These are phyloP conservation scores for Yamadazyma ubonensis DNA, from an alignment of 805 yeast species.

Conservation along the genomic window DNA sequence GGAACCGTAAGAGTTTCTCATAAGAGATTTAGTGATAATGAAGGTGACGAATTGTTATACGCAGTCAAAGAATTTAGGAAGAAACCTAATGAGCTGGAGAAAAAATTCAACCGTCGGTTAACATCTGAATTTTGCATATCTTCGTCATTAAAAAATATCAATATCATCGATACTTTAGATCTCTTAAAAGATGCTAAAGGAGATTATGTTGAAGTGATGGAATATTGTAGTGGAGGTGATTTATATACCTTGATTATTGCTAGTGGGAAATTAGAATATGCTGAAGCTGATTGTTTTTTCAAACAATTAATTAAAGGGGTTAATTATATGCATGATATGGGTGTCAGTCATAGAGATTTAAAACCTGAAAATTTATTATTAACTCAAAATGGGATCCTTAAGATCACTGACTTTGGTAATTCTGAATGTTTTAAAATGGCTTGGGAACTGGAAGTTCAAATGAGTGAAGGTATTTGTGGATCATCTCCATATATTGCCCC, in stretches of 20 bases:
- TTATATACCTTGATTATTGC: conserved; percentile 71
- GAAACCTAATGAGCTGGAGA: conserved; percentile 58
- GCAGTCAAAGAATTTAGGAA: conserved; percentile 88
- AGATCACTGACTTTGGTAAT: conserved; percentile 87
- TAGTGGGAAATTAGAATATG: conserved; percentile 72
- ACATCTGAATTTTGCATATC: conserved; percentile 84
- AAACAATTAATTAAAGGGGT: conserved; percentile 84
- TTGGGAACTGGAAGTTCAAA: conserved; percentile 71
- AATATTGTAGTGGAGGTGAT: conserved; percentile 81
- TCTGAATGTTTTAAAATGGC: conserved; percentile 83
- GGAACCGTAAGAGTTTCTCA: conserved; percentile 92
- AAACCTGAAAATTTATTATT: conserved; percentile 83
- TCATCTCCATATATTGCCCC: conserved; percentile 91
- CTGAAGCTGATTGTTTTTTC: conserved; percentile 88
- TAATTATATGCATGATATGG: conserved; percentile 84
- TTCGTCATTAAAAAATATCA: conserved; percentile 71
- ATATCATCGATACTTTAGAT: conserved; percentile 75
- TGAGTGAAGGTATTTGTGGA: conserved; percentile 78
- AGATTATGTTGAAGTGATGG: conserved; percentile 84
- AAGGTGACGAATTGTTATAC: conserved; percentile 46
- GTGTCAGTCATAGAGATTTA: conserved; percentile 85
- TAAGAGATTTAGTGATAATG: conserved; percentile 43
- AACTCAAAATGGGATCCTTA: conserved; percentile 68
- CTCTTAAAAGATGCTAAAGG: conserved; percentile 78
- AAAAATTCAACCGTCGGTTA: conserved; percentile 67